Conservation (phyloP, 2,329 filamentous ascomycete genomes). For the Colletotrichum nymphaeae region DNA sequence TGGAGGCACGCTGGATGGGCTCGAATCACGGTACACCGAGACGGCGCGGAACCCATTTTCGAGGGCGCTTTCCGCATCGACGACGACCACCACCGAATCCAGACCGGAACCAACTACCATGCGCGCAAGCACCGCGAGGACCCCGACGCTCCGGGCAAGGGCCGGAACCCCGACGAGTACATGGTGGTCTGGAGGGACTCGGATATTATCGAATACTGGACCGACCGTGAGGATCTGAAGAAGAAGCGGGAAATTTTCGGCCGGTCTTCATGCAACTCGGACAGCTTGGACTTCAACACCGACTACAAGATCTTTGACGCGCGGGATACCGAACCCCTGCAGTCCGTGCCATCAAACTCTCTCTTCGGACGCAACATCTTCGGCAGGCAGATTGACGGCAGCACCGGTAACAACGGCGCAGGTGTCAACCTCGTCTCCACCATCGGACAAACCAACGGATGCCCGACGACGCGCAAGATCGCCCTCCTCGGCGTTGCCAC, state of each 20-base stretch:
- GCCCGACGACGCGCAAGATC: slow-evolving; percentile 89
- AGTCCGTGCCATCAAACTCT: slow-evolving; percentile 70
- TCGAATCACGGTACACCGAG: slow-evolving; percentile 79
- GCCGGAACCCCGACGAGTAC: slow-evolving; percentile 69
- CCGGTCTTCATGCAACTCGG: slow-evolving; percentile 73
- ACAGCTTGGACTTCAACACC: slow-evolving; percentile 84
- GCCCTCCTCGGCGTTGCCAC: slow-evolving; percentile 92
- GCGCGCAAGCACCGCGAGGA: slow-evolving; percentile 79
- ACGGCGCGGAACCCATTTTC: slow-evolving; percentile 84
- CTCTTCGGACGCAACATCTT: slow-evolving; percentile 81
- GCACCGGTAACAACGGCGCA: slow-evolving; percentile 78
- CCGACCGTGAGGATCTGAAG: slow-evolving; percentile 67
- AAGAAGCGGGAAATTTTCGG: slow-evolving; percentile 63
- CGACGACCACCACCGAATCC: slow-evolving; percentile 87
- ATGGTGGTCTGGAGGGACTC: slow-evolving; percentile 96
- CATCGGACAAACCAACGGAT: slow-evolving; percentile 87
- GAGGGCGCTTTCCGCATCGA: slow-evolving; percentile 88
- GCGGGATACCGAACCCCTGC: slow-evolving; percentile 59
- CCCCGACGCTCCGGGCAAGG: slow-evolving; percentile 66
- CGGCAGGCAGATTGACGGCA: slow-evolving; percentile 78
- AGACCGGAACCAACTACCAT: slow-evolving; percentile 79
- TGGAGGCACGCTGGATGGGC: slow-evolving; percentile 92
- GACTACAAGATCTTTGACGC: slow-evolving; percentile 67
- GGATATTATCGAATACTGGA: slow-evolving; percentile 69
- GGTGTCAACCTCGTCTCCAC: slow-evolving; percentile 81